Evolutionary conservation across 192 early-diverging fungal species (phyloP).

Genomic region (Dispira simplex): DNA sequence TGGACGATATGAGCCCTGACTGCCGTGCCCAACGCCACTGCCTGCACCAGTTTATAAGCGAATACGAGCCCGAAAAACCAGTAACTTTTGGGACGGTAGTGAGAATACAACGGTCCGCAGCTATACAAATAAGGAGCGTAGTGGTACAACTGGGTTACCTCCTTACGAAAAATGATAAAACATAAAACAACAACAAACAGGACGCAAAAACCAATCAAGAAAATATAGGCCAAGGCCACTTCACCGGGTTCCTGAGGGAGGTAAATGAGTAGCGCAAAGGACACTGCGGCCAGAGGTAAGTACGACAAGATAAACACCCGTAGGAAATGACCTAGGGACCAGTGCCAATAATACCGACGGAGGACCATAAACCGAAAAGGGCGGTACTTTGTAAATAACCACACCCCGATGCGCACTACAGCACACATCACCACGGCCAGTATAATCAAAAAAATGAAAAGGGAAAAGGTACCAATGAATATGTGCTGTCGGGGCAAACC

Average conservation of each 20-base stretch:
- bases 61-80: constrained; percentile 8
- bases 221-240: constrained; percentile 5
- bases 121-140: constrained; percentile 3
- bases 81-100: background rate
- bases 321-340: background rate
- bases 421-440: constrained; percentile 1
- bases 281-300: constrained; percentile 3
- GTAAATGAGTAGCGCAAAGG: background rate
- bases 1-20: background rate
- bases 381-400: background rate
- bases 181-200: background rate
- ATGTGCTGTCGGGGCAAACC: constrained; percentile 6
- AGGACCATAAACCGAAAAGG: constrained; percentile 8
- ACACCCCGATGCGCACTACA: background rate
- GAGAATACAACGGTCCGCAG: background rate
- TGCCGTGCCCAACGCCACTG: constrained; percentile 1
- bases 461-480: background rate
- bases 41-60: constrained; percentile 1
- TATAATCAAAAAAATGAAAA: background rate
- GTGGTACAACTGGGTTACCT: background rate
- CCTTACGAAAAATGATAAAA: background rate
- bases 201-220: background rate
- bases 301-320: background rate
- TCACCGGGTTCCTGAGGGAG: background rate
- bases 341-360: constrained; percentile 6